Percentiles rank a stretch among this genome's conserved stretches.
phyloP scores from a whole-genome alignment of 1,284 basidiomycete species.

The Volvariella surrecta region DNA sequence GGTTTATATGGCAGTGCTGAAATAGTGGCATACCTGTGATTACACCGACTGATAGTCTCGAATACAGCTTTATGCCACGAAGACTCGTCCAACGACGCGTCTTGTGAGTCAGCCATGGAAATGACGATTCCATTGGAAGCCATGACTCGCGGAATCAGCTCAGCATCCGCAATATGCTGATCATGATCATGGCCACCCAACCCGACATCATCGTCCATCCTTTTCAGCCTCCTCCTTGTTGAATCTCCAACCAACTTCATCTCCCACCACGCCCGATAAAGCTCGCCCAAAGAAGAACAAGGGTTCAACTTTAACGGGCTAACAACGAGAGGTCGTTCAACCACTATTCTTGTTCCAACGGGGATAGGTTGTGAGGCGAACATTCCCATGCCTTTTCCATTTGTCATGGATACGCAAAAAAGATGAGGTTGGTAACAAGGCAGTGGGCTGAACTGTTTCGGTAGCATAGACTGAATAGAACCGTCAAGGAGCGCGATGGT shows the following conservation, averaged over 20 bases:
- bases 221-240: slow-evolving; percentile 13
- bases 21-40: slow-evolving; percentile 28
- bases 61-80: slow-evolving; percentile 27
- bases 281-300: slow-evolving; percentile 14
- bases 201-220: neutral
- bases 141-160: too few relatives aligned
- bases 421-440: slow-evolving; percentile 5
- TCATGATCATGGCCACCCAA: neutral
- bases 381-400: slow-evolving; percentile 25
- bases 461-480: slow-evolving; percentile 20
- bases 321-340: slow-evolving; percentile 28
- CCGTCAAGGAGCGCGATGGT: slow-evolving; percentile 20
- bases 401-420: slow-evolving; percentile 11
- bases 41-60: slow-evolving; percentile 26
- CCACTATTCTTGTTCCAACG: slow-evolving; percentile 21
- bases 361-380: slow-evolving; percentile 23
- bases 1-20: neutral
- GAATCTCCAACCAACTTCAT: slow-evolving; percentile 11
- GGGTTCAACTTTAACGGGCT: slow-evolving; percentile 21
- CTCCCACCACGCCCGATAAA: slow-evolving; percentile 20
- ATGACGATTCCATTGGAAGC: slow-evolving; percentile 3
- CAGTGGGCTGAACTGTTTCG: slow-evolving; percentile 10
- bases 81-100: slow-evolving; percentile 12
- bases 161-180: neutral
- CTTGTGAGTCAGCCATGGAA: slow-evolving; percentile 8